Evolutionary conservation across 495 filamentous ascomycete genomes (phyloP), one percentile per base, ranked within the genome.

Genomic region (Tuber melanosporum): DNA sequence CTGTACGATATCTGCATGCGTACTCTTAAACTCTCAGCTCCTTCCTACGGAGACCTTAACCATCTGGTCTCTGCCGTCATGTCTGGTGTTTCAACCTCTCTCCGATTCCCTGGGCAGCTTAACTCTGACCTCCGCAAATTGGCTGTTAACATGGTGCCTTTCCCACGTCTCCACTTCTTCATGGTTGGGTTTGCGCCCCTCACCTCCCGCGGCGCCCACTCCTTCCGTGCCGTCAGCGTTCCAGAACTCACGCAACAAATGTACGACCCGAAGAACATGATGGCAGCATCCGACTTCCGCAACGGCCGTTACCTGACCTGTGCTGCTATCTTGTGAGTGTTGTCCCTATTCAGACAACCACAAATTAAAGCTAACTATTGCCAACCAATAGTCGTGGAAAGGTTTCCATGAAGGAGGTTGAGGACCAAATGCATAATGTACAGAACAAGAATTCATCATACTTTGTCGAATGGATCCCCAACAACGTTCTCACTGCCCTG

Each of bases 241-340:
- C 95, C 96, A 47, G 95, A 99, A 89, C 90, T 99, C 86, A 99
- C 95, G 84, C 95, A 99, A 89, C 95, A 99, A 87, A 99, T 99
- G 94, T 99, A 93, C 89, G 95, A 99, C 89, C 95, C 95, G 84
- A 99, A 99, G 93, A 99, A 99, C 91, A 99, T 99, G 95, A 99
- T 99, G 95, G 95, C 95, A 87, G 95, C 95, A 75, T 95, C 94
- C 74, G 95, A 99, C 88, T 99, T 99, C 92, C 92, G 95, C 83
- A 99, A 99, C 86, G 95, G 95, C 84, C 96, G 95, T 80, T 99
- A 99, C 88, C 91, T 99, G 77, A 99, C 95, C 78, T 99, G 95
- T 91, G 97, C 94, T 87, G 95, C 96, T 86, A 97, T 99, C 87
- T 99, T 98, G 87, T 88, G 76, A 47, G 74, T 74, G 44, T 8